Evolutionary conservation across 805 yeast genomes (phyloP), one percentile per base, ranked within the genome.

Genomic region (Cyberlindnera meyerae): DNA sequence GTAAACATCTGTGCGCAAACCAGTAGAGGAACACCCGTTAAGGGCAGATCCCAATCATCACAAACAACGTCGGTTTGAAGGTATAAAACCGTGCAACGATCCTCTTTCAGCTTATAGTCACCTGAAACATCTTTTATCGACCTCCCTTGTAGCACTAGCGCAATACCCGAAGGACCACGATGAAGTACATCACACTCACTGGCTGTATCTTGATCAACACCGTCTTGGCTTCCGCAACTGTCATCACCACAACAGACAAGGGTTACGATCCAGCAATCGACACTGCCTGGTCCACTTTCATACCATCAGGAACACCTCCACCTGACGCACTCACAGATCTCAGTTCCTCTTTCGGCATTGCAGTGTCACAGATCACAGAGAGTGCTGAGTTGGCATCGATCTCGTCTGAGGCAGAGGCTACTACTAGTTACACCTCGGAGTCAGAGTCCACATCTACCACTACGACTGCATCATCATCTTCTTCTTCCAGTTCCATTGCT

Each of bases 271-370:
- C 39, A 9, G 26, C 12, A 27, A 25, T 12, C 18, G 21, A 37
- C 44, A 60, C 77, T 36, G n/a, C 81, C 51, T 82, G 83, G 83
- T 61, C 82, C 37, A 78, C 87, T 37, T 69, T 82, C 60, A 80
- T 88, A 26, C 89, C 93, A 48, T 39, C 60, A 28, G 73, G 72
- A 32, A 58, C 75, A 8, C 53, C 70, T 31, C 68, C 70, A 42
- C 47, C 75, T 9, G 77, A 77, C 52, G 81, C 77, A 43, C 49
- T 70, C 34, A 74, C 84, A 32, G 75, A 75, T 50, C 73, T 73
- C 69, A 42, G 73, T 28, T 58, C 63, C 33, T 55, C 71, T 33
- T 82, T 82, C 52, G 90, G 89, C 65, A 80, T 82, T 52, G 82
- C 82, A 42, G 76, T 82, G 15, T 36, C 42, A 31, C 17, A 36